Evolutionary conservation across 2,329 filamentous ascomycete species (phyloP).

Genomic region (Fusarium sp.): DNA sequence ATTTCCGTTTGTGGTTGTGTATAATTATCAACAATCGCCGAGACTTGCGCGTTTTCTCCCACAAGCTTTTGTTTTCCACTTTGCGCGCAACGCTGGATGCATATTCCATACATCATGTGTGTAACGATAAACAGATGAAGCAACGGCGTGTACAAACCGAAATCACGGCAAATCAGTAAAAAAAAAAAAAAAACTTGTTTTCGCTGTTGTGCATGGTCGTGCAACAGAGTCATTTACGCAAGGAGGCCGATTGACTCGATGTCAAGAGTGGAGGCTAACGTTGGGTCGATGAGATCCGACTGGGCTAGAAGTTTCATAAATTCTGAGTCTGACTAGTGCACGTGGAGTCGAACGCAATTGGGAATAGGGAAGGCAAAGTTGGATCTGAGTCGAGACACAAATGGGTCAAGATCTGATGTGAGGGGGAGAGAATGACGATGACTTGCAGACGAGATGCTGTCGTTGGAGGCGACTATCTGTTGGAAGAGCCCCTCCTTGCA

Average conservation of each 20-base stretch:
- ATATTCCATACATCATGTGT: conserved; percentile 14
- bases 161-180: not conserved
- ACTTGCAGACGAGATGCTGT: conserved; percentile 13
- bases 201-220: conserved; percentile 15
- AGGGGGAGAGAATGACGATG: conserved; percentile 30
- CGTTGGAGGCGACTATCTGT: not conserved
- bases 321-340: conserved; percentile 35
- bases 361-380: conserved; percentile 18
- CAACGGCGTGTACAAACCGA: not conserved
- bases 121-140: conserved; percentile 12
- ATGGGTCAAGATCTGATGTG: conserved; percentile 30
- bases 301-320: conserved; percentile 32
- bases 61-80: not conserved
- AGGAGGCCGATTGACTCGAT: conserved; percentile 15
- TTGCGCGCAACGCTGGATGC: not conserved
- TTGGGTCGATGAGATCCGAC: conserved; percentile 12
- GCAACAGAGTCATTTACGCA: conserved; percentile 21
- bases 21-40: not conserved
- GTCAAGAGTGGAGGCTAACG: conserved; percentile 11
- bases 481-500: conserved; percentile 14
- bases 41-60: conserved; percentile 1
- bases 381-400: conserved; percentile 28
- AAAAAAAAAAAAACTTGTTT: conserved; percentile 17
- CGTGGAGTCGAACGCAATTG: conserved; percentile 36
- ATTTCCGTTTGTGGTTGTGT: conserved; percentile 17